Percentiles rank a stretch among this genome's conserved stretches.
Evolutionary conservation across 2,329 filamentous ascomycete species (phyloP).

Genomic region (Dryadomyces quercivorus): DNA sequence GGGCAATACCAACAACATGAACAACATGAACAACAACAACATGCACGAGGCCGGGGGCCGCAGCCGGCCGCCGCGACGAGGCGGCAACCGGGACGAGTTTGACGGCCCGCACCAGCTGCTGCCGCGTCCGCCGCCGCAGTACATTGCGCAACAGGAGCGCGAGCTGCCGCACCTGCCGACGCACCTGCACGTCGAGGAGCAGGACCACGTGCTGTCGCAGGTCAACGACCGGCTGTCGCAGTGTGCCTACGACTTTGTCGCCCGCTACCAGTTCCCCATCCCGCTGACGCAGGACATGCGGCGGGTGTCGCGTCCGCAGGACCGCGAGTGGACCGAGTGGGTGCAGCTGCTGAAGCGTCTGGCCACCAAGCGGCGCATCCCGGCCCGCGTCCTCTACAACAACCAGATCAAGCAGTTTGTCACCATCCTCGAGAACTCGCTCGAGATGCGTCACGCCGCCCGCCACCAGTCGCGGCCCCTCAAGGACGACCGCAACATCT

Average conservation of each 20-base stretch:
- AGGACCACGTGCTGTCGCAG: conserved; percentile 66
- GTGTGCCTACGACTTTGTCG: conserved; percentile 82
- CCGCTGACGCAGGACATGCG: conserved; percentile 74
- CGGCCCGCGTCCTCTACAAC: conserved; percentile 72
- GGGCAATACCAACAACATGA: neutral
- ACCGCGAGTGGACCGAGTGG: conserved; percentile 87
- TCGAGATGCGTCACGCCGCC: conserved; percentile 77
- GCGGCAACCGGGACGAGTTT: conserved; percentile 79
- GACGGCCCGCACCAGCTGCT: conserved; percentile 78
- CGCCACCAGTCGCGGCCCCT: conserved; percentile 73
- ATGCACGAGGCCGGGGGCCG: conserved; percentile 25
- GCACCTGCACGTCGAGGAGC: conserved; percentile 71
- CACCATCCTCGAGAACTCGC: conserved; percentile 74
- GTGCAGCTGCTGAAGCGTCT: conserved; percentile 76
- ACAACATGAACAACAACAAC: no score
- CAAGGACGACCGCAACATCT: conserved; percentile 79
- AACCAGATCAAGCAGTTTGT: conserved; percentile 87
- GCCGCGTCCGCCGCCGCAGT: conserved; percentile 56
- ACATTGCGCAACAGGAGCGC: conserved; percentile 64
- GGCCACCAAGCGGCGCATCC: conserved; percentile 76
- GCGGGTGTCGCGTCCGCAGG: conserved; percentile 59
- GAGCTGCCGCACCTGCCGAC: conserved; percentile 74
- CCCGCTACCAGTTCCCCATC: conserved; percentile 83
- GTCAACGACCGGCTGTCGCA: conserved; percentile 78
- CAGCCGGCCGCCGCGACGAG: conserved; percentile 48